Conservation (phyloP, 495 filamentous ascomycete genomes). For the Aspergillus cavernicola region DNA sequence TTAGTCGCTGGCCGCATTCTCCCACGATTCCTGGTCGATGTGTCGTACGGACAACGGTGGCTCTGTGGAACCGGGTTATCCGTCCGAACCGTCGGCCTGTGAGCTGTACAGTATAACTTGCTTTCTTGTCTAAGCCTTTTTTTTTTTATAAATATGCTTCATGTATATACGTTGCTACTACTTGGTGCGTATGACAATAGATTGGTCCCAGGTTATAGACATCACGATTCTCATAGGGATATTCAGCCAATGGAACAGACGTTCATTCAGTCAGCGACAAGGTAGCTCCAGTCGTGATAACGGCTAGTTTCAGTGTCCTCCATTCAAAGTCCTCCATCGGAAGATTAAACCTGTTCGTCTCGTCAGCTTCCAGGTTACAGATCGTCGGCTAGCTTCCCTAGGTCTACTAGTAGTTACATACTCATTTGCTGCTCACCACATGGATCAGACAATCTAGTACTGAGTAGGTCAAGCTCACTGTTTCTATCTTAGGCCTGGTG, state of each 20-base stretch:
- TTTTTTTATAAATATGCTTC: background rate
- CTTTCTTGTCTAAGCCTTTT: background rate
- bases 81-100: background rate
- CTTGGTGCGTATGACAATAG: background rate
- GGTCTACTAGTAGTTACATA: too few relatives aligned
- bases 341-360: background rate
- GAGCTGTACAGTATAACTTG: background rate
- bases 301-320: background rate
- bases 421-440: too few relatives aligned
- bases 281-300: background rate
- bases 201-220: background rate
- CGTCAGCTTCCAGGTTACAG: background rate
- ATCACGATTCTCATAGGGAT: background rate
- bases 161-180: constrained; percentile 1
- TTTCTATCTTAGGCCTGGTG: background rate
- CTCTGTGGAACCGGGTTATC: background rate
- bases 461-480: too few relatives aligned
- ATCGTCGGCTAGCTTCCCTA: background rate
- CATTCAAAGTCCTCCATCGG: background rate
- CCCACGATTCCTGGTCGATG: background rate
- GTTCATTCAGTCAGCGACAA: background rate
- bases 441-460: too few relatives aligned
- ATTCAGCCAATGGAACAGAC: too few relatives aligned
- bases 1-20: background rate
- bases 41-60: background rate